phyloP scores from a whole-genome alignment of 768 basidiomycete species.

The Lanmaoa rubissima region DNA sequence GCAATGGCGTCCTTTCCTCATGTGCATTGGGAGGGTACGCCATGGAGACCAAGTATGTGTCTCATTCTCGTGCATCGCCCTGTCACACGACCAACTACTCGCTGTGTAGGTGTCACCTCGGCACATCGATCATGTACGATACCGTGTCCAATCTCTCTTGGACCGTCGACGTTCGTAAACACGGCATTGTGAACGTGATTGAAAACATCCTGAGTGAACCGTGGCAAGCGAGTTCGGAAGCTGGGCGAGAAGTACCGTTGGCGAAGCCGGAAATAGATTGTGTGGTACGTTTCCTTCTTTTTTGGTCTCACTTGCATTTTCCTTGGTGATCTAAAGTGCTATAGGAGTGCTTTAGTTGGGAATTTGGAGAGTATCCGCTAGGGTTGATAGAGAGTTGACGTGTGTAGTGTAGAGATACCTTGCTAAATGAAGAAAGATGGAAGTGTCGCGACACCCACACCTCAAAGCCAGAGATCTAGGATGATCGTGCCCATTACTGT shows the following conservation, averaged over 20 bases:
- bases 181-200: slow-evolving; percentile 77
- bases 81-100: not conserved
- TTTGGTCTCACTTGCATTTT: no score
- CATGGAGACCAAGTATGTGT: slow-evolving; percentile 65
- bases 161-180: slow-evolving; percentile 79
- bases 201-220: slow-evolving; percentile 67
- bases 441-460: not conserved
- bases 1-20: slow-evolving; percentile 75
- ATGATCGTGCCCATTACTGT: slow-evolving; percentile 68
- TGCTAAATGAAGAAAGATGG: not conserved
- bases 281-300: slow-evolving; percentile 47
- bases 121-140: slow-evolving; percentile 85
- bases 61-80: not conserved
- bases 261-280: slow-evolving; percentile 60
- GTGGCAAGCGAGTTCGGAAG: slow-evolving; percentile 65
- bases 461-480: not conserved
- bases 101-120: slow-evolving; percentile 71
- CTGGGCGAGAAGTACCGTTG: slow-evolving; percentile 62
- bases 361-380: slow-evolving; percentile 50
- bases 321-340: not conserved
- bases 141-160: slow-evolving; percentile 85
- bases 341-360: slow-evolving; percentile 72
- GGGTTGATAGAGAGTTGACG: slow-evolving; percentile 1
- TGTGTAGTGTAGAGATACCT: not conserved
- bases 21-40: slow-evolving; percentile 91